Conservation (phyloP, 371 early-diverging fungal species). For the Mortierella sp. region DNA sequence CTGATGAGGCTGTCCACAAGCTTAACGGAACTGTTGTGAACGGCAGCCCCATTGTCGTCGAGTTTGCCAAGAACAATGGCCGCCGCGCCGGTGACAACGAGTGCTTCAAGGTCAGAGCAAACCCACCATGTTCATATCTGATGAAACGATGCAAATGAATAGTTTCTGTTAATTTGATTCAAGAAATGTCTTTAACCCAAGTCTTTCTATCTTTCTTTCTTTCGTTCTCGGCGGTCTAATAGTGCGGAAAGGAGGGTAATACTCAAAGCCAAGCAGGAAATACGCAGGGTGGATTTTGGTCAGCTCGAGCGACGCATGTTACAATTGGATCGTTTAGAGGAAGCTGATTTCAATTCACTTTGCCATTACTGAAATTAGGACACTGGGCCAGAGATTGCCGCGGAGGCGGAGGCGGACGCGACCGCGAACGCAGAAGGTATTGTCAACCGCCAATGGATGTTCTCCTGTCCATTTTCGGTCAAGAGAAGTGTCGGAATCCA, state of each 20-base stretch:
- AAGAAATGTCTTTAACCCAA: background rate
- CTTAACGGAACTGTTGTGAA: slow-evolving; percentile 72
- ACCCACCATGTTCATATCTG: background rate
- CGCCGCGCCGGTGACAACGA: slow-evolving; percentile 68
- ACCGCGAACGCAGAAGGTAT: slow-evolving; percentile 58
- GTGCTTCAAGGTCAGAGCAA: slow-evolving; percentile 65
- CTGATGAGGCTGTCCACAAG: slow-evolving; percentile 81
- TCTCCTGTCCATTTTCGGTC: slow-evolving; percentile 26
- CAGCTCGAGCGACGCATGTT: background rate
- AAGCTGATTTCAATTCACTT: background rate
- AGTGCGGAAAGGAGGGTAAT: slow-evolving; percentile 76
- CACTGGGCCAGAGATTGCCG: slow-evolving; percentile 85
- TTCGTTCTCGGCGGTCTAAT: background rate
- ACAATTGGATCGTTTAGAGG: background rate
- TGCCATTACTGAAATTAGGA: slow-evolving; percentile 58
- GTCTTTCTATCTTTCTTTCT: background rate
- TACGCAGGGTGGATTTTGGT: background rate
- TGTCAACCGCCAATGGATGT: slow-evolving; percentile 30
- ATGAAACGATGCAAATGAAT: background rate
- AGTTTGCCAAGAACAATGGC: slow-evolving; percentile 73
- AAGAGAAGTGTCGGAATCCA: slow-evolving; percentile 26
- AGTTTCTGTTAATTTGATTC: background rate
- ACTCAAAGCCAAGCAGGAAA: slow-evolving; percentile 4
- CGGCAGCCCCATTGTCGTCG: slow-evolving; percentile 74
- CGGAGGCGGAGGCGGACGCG: slow-evolving; percentile 58